phyloP scores from a whole-genome alignment of 371 early-diverging fungal species.

The Chytridium lagenaria region DNA sequence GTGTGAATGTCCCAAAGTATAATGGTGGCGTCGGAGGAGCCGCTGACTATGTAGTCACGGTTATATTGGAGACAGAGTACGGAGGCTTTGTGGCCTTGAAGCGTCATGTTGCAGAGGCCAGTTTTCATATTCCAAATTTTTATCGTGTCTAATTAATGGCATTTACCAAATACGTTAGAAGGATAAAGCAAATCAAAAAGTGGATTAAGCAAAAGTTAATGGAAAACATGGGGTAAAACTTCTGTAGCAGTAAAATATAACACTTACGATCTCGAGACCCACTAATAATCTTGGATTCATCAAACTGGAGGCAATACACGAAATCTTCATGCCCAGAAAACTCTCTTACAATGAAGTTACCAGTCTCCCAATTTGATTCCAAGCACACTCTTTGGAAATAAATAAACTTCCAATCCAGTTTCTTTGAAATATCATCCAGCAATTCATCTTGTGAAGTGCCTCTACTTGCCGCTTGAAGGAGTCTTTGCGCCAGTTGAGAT shows the following conservation, averaged over 20 bases:
- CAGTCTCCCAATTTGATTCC: slow-evolving; percentile 44
- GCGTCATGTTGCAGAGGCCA: slow-evolving; percentile 69
- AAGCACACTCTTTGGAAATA: slow-evolving; percentile 41
- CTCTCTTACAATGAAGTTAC: slow-evolving; percentile 21
- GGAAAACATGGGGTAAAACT: background rate
- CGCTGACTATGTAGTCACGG: slow-evolving; percentile 77
- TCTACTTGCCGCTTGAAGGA: no score
- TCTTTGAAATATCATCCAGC: background rate
- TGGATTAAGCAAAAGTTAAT: background rate
- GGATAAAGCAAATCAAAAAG: background rate
- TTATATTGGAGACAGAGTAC: slow-evolving; percentile 89
- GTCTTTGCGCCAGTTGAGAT: no score
- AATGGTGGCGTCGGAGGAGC: slow-evolving; percentile 88
- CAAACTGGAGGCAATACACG: slow-evolving; percentile 63
- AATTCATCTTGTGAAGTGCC: background rate
- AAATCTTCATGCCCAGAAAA: slow-evolving; percentile 62
- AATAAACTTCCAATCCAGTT: slow-evolving; percentile 46
- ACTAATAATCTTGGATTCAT: slow-evolving; percentile 55
- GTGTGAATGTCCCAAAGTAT: slow-evolving; percentile 82
- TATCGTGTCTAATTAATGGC: slow-evolving; percentile 65
- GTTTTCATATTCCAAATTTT: slow-evolving; percentile 82
- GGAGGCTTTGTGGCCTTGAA: slow-evolving; percentile 84
- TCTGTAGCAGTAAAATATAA: background rate
- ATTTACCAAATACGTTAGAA: background rate
- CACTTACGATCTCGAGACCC: slow-evolving; percentile 62